Evolutionary conservation across 1,284 basidiomycete genomes (phyloP).

Genomic region (Ceratobasidium sp.): DNA sequence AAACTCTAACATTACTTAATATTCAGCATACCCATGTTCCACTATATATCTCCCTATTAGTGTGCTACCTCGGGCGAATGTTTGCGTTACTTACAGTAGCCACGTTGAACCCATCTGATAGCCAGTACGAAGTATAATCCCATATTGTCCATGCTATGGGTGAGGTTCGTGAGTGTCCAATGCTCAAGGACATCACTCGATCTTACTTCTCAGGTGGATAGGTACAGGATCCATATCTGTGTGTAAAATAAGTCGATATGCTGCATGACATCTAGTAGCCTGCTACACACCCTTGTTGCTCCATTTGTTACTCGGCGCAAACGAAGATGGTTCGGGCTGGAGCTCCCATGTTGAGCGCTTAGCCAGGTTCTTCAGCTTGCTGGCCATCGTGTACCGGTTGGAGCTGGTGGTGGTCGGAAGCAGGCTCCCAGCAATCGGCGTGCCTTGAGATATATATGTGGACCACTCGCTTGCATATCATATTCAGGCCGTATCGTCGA

Average conservation of each 20-base stretch:
- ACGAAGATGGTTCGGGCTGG: slow-evolving; percentile 60
- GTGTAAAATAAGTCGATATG: background rate
- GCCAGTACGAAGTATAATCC: slow-evolving; percentile 45
- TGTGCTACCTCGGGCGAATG: background rate
- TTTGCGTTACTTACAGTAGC: slow-evolving; percentile 22
- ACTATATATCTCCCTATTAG: background rate
- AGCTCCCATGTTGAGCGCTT: slow-evolving; percentile 48
- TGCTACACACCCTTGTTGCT: slow-evolving; percentile 64
- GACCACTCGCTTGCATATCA: slow-evolving; percentile 26
- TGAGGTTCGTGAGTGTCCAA: background rate
- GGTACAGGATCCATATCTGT: slow-evolving; percentile 48
- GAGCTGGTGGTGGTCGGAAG: slow-evolving; percentile 30
- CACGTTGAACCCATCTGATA: slow-evolving; percentile 46
- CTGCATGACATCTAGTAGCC: background rate
- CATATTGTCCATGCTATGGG: slow-evolving; percentile 40
- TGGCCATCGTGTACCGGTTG: slow-evolving; percentile 3
- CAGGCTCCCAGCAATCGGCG: background rate
- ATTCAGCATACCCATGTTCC: slow-evolving; percentile 43
- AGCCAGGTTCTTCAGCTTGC: slow-evolving; percentile 21
- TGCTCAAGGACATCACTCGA: background rate
- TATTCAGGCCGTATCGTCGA: slow-evolving; percentile 5
- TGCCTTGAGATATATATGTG: background rate
- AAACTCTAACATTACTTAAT: slow-evolving; percentile 18
- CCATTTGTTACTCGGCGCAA: slow-evolving; percentile 68
- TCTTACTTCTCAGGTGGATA: slow-evolving; percentile 25